Evolutionary conservation across 306 rosid species (phyloP).

Genomic region (Dalbergia cochinchinensis): DNA sequence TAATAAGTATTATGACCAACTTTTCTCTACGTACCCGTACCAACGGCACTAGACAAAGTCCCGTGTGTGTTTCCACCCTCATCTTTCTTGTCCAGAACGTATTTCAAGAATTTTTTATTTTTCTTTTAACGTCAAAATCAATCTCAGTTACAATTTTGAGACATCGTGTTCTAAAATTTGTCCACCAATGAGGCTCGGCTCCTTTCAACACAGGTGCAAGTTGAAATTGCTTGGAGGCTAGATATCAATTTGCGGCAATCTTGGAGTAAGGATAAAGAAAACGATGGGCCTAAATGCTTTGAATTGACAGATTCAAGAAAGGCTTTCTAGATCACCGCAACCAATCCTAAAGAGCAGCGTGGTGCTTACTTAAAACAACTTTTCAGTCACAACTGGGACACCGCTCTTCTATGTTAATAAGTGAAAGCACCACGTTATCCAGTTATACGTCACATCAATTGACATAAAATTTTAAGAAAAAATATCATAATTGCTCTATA

Average conservation of each 20-base stretch:
- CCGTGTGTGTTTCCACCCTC: conserved; percentile 15
- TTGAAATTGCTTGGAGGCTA: conserved; percentile 5
- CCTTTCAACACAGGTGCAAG: conserved; percentile 33
- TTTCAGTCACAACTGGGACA: conserved; percentile 4
- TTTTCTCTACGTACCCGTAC: conserved; percentile 7
- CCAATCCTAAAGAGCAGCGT: not conserved
- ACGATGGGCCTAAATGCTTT: conserved; percentile 36
- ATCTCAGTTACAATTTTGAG: not conserved
- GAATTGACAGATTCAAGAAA: conserved; percentile 35
- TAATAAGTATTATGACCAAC: not conserved
- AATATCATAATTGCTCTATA: no score
- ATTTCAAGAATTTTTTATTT: conserved; percentile 19
- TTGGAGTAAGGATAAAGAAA: conserved; percentile 42
- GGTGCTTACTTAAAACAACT: not conserved
- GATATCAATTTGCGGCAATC: conserved; percentile 32
- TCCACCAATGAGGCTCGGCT: not conserved
- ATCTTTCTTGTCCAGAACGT: conserved; percentile 9
- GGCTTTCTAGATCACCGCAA: not conserved
- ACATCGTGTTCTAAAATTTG: conserved; percentile 7
- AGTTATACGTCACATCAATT: no score
- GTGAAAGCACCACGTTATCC: no score
- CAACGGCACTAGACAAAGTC: conserved; percentile 18
- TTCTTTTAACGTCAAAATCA: conserved; percentile 38
- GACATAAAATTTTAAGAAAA: no score
- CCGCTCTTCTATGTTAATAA: no score